Percentiles rank a stretch among this genome's conserved stretches.
Evolutionary conservation across 495 filamentous ascomycete genomes (phyloP).

Genomic region (Parathielavia hyrcaniae): DNA sequence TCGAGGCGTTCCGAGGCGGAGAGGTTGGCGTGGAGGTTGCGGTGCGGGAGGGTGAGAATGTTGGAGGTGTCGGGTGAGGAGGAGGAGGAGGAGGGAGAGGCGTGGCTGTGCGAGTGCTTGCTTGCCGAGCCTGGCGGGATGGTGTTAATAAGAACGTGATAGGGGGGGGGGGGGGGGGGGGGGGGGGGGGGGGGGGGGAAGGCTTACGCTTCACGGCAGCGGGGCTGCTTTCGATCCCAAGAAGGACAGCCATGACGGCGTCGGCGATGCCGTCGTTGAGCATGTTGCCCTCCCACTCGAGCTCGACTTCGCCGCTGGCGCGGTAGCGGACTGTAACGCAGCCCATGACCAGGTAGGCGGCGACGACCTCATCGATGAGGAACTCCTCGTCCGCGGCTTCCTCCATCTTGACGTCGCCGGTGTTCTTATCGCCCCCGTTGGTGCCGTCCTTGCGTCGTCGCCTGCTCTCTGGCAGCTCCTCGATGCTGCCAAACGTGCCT

Average conservation of each 20-base stretch:
- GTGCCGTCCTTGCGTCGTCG: slow-evolving; percentile 27
- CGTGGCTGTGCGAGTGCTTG: slow-evolving; percentile 55
- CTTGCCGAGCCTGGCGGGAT: slow-evolving; percentile 42
- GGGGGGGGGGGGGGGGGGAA: background rate
- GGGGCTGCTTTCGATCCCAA: slow-evolving; percentile 84
- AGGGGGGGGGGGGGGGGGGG: background rate
- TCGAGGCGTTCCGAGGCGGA: slow-evolving; percentile 67
- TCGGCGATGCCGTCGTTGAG: slow-evolving; percentile 96
- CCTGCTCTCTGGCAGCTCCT: slow-evolving; percentile 53
- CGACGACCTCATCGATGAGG: slow-evolving; percentile 34
- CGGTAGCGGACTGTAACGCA: slow-evolving; percentile 71
- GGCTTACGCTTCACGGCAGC: slow-evolving; percentile 85
- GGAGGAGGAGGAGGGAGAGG: no score
- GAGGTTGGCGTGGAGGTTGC: slow-evolving; percentile 66
- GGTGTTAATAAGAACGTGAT: slow-evolving; percentile 14
- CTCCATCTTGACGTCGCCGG: slow-evolving; percentile 47
- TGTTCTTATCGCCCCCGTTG: slow-evolving; percentile 40
- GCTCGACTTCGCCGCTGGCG: slow-evolving; percentile 67
- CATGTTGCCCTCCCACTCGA: slow-evolving; percentile 97
- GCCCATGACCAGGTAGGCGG: slow-evolving; percentile 80
- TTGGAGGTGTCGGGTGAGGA: slow-evolving; percentile 18
- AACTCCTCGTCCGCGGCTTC: slow-evolving; percentile 56
- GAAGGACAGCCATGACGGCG: slow-evolving; percentile 83
- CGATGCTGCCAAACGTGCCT: slow-evolving; percentile 81
- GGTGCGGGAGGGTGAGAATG: slow-evolving; percentile 35